phyloP scores from a whole-genome alignment of 345 rosid genomes.

The Odontarrhena argentea region DNA sequence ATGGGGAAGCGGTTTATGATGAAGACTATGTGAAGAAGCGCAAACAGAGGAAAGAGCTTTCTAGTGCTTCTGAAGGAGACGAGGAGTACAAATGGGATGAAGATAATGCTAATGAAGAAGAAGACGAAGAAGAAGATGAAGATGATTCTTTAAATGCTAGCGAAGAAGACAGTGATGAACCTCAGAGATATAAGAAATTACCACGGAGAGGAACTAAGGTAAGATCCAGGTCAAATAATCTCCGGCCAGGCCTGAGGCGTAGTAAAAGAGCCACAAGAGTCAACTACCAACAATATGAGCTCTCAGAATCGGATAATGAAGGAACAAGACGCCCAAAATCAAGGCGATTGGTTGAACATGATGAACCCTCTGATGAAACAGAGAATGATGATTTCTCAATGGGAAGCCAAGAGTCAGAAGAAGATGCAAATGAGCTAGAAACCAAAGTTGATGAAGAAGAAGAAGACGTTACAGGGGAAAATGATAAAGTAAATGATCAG shows the following conservation, averaged over 20 bases:
- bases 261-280: constrained; percentile 82
- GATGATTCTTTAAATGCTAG: constrained; percentile 63
- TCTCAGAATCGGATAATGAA: constrained; percentile 80
- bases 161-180: constrained; percentile 77
- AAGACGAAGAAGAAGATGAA: constrained; percentile 72
- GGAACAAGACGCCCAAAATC: constrained; percentile 61
- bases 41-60: constrained; percentile 62
- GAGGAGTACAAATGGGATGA: constrained; percentile 91
- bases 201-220: constrained; percentile 73
- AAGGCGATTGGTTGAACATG: constrained; percentile 55
- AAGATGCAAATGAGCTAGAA: constrained; percentile 56
- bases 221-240: constrained; percentile 66
- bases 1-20: constrained; percentile 93
- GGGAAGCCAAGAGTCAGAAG: constrained; percentile 65
- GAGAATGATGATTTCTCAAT: constrained; percentile 61
- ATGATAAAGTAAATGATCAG: constrained; percentile 43
- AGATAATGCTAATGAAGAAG: constrained; percentile 72
- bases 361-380: constrained; percentile 60
- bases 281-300: constrained; percentile 71
- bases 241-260: constrained; percentile 81
- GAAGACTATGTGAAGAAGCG: constrained; percentile 81
- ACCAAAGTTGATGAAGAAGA: constrained; percentile 47
- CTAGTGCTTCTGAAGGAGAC: constrained; percentile 96
- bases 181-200: constrained; percentile 61
- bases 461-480: constrained; percentile 36